Percentiles rank a stretch among this genome's conserved stretches.
Conservation (phyloP, 805 yeast genomes). For the Wickerhamomyces hampshirensis region DNA sequence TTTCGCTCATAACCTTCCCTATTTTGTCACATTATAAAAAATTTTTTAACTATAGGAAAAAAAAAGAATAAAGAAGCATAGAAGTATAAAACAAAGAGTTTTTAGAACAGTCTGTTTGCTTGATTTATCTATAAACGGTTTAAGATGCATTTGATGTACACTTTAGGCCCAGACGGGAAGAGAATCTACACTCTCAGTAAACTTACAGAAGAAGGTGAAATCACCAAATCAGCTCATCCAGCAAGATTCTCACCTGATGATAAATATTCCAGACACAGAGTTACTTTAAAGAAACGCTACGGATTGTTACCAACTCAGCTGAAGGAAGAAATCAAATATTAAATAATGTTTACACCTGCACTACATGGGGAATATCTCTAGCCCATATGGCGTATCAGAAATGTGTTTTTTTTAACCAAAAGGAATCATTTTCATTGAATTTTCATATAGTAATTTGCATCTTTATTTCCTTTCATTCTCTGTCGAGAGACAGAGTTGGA, state of each 20-base stretch:
- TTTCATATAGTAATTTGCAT: too few relatives aligned
- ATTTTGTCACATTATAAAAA: neutral
- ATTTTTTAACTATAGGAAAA: neutral
- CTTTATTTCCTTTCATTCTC: too few relatives aligned
- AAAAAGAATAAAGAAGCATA: neutral
- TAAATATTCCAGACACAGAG: constrained; percentile 98
- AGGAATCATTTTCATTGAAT: too few relatives aligned
- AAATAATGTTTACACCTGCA: too few relatives aligned
- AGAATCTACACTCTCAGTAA: constrained; percentile 91
- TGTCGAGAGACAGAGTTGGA: too few relatives aligned
- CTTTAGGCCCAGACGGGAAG: constrained; percentile 90
- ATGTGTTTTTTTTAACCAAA: too few relatives aligned
- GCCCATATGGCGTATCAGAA: too few relatives aligned
- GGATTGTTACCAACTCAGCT: constrained; percentile 81
- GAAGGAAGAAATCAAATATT: constrained; percentile 26
- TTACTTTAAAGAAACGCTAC: constrained; percentile 92
- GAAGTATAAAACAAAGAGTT: neutral
- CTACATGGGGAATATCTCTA: too few relatives aligned
- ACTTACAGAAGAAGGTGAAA: constrained; percentile 77
- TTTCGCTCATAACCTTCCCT: constrained; percentile 3
- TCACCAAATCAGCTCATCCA: constrained; percentile 98
- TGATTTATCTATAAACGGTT: neutral
- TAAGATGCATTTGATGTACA: constrained; percentile 98
- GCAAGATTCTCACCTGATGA: constrained; percentile 99
- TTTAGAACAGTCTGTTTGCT: too few relatives aligned